Evolutionary conservation across 23 red algal species (phyloP).

Genomic region (Gracilaria domingensis): DNA sequence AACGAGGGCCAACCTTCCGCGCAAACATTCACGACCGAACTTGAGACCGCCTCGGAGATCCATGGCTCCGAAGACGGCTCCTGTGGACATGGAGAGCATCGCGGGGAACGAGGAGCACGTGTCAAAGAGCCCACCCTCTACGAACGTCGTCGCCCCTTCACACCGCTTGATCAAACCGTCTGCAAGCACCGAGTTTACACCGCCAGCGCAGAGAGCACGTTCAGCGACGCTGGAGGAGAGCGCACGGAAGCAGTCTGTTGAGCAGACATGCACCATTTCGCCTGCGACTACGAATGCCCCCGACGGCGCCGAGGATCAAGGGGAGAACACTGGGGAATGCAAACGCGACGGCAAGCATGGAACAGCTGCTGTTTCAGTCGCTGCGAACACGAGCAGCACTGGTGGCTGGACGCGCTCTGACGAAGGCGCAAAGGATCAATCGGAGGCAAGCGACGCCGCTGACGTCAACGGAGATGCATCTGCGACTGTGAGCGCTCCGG

Average conservation of each 20-base stretch:
- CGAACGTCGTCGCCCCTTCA: background rate
- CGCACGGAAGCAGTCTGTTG: background rate
- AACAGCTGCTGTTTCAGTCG: background rate
- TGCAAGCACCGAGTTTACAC: background rate
- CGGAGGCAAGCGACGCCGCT: background rate
- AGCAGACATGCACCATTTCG: background rate
- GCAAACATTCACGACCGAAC: conserved; percentile 5
- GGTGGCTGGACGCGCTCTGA: background rate
- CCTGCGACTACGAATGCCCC: background rate
- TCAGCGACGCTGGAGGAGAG: background rate
- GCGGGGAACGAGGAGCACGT: too few species aligned
- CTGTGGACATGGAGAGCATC: background rate
- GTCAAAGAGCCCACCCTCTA: background rate
- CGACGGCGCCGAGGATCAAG: background rate
- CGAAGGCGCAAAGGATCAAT: background rate
- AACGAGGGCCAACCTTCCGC: background rate
- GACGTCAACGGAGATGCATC: background rate
- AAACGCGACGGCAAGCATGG: background rate
- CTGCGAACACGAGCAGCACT: background rate
- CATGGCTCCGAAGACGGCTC: background rate
- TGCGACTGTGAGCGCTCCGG: background rate
- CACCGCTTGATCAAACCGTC: background rate
- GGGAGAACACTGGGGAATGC: background rate
- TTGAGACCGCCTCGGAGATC: conserved; percentile 20
- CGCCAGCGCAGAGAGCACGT: background rate